Conservation (phyloP, 352 stramenopile genomes). For the Phytophthora boehmeriae region DNA sequence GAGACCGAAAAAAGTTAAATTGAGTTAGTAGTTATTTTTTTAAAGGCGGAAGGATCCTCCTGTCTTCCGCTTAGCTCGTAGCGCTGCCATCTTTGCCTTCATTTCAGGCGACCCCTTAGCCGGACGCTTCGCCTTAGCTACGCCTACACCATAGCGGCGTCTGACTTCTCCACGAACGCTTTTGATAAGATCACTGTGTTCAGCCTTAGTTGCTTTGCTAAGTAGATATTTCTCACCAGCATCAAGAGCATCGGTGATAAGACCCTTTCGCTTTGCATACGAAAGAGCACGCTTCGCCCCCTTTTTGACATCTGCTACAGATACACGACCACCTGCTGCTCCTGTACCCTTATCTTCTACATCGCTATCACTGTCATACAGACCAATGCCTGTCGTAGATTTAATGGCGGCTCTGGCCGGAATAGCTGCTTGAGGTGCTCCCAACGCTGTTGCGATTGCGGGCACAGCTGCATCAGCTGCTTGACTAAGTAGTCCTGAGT, state of each 20-base stretch:
- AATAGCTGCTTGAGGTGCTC: slow-evolving; percentile 7
- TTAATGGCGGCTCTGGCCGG: slow-evolving; percentile 12
- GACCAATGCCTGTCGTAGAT: slow-evolving; percentile 13
- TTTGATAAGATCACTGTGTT: neutral
- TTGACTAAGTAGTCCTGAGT: slow-evolving; percentile 9
- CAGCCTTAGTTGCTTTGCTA: neutral
- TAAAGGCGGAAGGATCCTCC: neutral
- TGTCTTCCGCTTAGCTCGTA: neutral
- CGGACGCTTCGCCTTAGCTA: neutral
- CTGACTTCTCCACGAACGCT: neutral
- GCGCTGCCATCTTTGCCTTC: neutral
- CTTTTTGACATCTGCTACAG: slow-evolving; percentile 13
- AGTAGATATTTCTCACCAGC: neutral
- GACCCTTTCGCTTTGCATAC: slow-evolving; percentile 18
- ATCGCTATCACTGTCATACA: slow-evolving; percentile 18
- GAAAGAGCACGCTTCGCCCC: slow-evolving; percentile 6
- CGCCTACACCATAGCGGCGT: neutral
- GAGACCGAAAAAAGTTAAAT: neutral
- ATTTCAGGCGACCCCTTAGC: neutral
- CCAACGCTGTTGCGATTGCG: slow-evolving; percentile 9
- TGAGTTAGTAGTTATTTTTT: no score
- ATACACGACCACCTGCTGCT: slow-evolving; percentile 1
- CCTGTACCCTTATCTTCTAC: neutral
- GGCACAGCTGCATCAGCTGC: slow-evolving; percentile 8
- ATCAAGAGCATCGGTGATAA: slow-evolving; percentile 3